Evolutionary conservation across 2,329 filamentous ascomycete species (phyloP).

Genomic region (Talaromyces sp.): DNA sequence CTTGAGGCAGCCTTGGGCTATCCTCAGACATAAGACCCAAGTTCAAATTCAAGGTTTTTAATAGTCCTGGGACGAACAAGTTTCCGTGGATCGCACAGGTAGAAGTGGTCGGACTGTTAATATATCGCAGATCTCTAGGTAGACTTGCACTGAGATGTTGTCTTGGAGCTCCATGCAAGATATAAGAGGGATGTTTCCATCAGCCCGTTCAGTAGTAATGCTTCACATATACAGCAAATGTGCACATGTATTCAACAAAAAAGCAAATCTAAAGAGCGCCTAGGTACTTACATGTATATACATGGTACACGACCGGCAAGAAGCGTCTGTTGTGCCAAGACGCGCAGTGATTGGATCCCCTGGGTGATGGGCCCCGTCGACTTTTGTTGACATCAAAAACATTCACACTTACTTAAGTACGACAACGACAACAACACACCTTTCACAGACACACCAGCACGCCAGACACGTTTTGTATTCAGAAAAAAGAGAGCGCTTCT

Average conservation of each 20-base stretch:
- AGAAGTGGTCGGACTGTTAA: background rate
- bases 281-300: background rate
- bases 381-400: slow-evolving; percentile 19
- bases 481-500: background rate
- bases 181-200: background rate
- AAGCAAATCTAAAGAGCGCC: background rate
- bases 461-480: background rate
- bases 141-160: too few relatives aligned
- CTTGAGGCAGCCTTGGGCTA: too few relatives aligned
- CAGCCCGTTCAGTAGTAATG: background rate
- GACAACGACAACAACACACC: background rate
- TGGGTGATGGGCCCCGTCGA: slow-evolving; percentile 12
- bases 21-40: background rate
- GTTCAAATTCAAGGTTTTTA: background rate
- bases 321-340: background rate
- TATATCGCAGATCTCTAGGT: background rate
- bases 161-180: background rate
- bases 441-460: background rate
- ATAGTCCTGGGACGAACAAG: background rate
- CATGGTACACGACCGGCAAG: background rate
- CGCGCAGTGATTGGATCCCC: slow-evolving; percentile 12
- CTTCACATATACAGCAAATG: background rate
- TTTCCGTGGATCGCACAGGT: background rate
- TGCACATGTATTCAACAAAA: background rate
- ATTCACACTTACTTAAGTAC: background rate